Evolutionary conservation across 73 alveolate genomes (phyloP).

Genomic region (Paramecium tetraurelia): DNA sequence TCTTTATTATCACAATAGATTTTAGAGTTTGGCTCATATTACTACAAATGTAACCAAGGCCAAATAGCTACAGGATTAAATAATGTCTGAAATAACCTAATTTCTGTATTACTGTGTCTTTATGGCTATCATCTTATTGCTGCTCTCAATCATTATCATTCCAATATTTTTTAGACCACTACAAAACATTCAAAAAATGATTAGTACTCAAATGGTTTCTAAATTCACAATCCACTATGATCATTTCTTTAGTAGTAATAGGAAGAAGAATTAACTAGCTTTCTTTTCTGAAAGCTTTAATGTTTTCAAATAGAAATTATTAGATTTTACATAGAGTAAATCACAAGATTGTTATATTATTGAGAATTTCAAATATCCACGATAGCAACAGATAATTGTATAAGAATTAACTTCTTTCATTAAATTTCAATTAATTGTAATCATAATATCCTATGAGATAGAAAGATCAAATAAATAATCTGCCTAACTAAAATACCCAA

Average conservation of each 20-base stretch:
- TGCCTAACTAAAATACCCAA: neutral
- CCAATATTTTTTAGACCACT: neutral
- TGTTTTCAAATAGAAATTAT: neutral
- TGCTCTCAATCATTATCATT: neutral
- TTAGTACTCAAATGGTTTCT: neutral
- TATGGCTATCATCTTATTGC: neutral
- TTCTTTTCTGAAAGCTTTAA: neutral
- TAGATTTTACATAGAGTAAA: neutral
- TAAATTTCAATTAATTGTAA: neutral
- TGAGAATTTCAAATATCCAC: neutral
- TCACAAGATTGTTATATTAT: neutral
- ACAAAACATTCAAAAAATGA: neutral
- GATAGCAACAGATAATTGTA: neutral
- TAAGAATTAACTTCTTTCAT: neutral
- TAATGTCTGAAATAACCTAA: neutral
- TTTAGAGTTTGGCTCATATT: neutral
- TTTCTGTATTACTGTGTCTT: neutral
- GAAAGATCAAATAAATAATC: neutral
- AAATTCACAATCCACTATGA: constrained; percentile 3
- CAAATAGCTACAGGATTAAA: neutral
- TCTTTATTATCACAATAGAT: neutral
- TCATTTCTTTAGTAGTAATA: neutral
- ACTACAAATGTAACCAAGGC: neutral
- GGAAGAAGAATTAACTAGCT: neutral
- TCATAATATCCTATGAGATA: neutral